Conservation (phyloP, 23 red algal species). For the Porphyridium purpureum region DNA sequence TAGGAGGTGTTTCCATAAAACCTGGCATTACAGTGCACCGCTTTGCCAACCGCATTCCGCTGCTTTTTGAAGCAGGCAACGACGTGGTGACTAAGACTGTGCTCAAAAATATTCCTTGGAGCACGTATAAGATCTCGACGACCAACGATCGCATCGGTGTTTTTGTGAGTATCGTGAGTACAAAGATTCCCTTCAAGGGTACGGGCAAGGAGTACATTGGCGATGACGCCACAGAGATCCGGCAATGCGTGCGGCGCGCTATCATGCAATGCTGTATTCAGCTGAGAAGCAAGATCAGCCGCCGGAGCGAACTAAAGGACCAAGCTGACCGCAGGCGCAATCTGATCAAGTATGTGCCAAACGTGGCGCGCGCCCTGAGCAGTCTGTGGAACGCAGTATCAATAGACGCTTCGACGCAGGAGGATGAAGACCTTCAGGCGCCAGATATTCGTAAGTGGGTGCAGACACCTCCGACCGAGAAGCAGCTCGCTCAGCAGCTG, state of each 20-base stretch:
- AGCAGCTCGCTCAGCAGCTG: too few species aligned
- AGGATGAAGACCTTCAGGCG: too few species aligned
- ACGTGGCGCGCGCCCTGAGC: conserved; percentile 49
- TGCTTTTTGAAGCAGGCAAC: conserved; percentile 82
- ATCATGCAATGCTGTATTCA: conserved; percentile 75
- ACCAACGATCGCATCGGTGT: conserved; percentile 65
- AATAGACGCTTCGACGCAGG: too few species aligned
- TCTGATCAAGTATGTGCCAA: conserved; percentile 55
- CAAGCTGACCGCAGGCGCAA: conserved; percentile 32
- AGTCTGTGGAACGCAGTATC: too few species aligned
- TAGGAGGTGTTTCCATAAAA: conserved; percentile 53
- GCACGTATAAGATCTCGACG: conserved; percentile 67
- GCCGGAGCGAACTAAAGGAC: conserved; percentile 27
- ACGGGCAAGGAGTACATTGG: conserved; percentile 96
- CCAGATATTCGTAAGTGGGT: too few species aligned
- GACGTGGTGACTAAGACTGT: conserved; percentile 80
- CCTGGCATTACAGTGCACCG: conserved; percentile 59
- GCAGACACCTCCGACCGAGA: too few species aligned
- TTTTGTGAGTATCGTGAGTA: conserved; percentile 73
- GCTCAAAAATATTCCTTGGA: conserved; percentile 48
- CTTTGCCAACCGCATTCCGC: conserved; percentile 88
- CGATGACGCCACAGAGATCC: conserved; percentile 61
- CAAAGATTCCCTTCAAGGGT: conserved; percentile 79
- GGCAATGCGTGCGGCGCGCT: conserved; percentile 44
- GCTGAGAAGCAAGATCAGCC: conserved; percentile 56